Conservation (phyloP, 306 rosid species). For the Amphicarpaea edgeworthii region DNA sequence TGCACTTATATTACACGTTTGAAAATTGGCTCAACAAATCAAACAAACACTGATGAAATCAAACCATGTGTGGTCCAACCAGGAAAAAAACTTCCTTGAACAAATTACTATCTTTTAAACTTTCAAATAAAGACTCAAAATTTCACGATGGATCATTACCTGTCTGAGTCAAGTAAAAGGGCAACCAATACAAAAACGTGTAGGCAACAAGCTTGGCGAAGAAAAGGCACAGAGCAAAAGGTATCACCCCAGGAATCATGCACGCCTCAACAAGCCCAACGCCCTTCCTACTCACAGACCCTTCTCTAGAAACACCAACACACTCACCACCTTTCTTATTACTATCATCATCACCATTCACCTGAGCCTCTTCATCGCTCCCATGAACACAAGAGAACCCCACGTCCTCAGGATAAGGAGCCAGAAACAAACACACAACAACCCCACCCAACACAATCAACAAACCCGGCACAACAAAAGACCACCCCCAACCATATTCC, state of each 20-base stretch:
- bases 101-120: not conserved
- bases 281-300: constrained; percentile 53
- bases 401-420: constrained; percentile 79
- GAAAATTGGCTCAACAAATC: not conserved
- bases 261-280: constrained; percentile 78
- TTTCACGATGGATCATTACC: constrained; percentile 58
- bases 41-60: too few species aligned
- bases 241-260: constrained; percentile 79
- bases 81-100: too few species aligned
- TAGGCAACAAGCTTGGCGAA: constrained; percentile 92
- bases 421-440: constrained; percentile 64
- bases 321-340: too few species aligned
- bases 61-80: too few species aligned
- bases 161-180: constrained; percentile 82
- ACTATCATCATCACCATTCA: not conserved
- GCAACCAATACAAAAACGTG: constrained; percentile 83
- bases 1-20: too few species aligned
- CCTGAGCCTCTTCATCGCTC: constrained; percentile 58
- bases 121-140: too few species aligned
- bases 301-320: constrained; percentile 9
- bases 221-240: constrained; percentile 83
- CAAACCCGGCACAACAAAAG: constrained; percentile 63
- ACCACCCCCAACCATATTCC: constrained; percentile 94
- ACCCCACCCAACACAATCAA: constrained; percentile 69
- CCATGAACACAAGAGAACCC: constrained; percentile 49